Conservation (phyloP, 352 stramenopile genomes). For the Phytophthora kernoviae region DNA sequence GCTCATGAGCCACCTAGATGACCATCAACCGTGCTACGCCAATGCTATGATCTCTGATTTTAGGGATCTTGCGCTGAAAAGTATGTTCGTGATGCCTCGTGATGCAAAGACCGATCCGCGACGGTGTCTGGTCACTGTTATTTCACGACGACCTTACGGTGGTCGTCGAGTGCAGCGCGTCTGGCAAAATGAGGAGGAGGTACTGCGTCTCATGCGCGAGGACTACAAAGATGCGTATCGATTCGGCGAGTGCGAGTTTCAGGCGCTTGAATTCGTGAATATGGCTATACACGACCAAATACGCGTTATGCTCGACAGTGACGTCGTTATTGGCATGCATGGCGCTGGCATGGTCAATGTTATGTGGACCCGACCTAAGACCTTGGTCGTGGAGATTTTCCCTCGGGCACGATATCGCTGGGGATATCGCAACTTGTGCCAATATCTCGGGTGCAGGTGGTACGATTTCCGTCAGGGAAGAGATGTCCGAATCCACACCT, state of each 20-base stretch:
- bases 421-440: constrained; percentile 78
- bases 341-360: constrained; percentile 80
- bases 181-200: constrained; percentile 63
- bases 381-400: constrained; percentile 73
- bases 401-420: constrained; percentile 47
- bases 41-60: constrained; percentile 28
- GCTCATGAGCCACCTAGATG: constrained; percentile 52
- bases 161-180: constrained; percentile 54
- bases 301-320: constrained; percentile 53
- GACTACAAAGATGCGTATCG: constrained; percentile 38
- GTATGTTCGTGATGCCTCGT: constrained; percentile 21
- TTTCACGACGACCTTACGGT: constrained; percentile 50
- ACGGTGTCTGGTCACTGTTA: constrained; percentile 48
- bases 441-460: constrained; percentile 66
- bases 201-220: constrained; percentile 42
- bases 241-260: constrained; percentile 38
- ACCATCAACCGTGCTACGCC: constrained; percentile 45
- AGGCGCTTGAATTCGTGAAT: constrained; percentile 65
- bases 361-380: constrained; percentile 55
- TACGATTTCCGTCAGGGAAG: constrained; percentile 47
- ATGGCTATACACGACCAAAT: constrained; percentile 65
- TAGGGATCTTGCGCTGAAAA: constrained; percentile 24
- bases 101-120: constrained; percentile 9
- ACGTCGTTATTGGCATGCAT: constrained; percentile 81
- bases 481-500: constrained; percentile 26